Conservation (phyloP, 1,284 basidiomycete genomes). For the Inonotus obliquus region DNA sequence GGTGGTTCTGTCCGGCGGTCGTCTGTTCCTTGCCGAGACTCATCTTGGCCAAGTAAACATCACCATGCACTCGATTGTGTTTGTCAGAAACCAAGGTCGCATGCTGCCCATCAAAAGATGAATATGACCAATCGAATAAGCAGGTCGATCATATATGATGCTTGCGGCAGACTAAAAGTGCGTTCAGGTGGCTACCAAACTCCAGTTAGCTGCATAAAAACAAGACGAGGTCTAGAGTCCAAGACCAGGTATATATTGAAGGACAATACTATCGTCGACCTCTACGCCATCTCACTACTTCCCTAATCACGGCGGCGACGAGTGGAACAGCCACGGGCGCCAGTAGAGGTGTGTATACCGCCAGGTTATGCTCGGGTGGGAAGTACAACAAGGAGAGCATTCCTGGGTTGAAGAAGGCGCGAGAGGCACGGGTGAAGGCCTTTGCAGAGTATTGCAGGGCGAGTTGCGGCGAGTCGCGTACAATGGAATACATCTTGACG, state of each 20-base stretch:
- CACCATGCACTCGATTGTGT: no score
- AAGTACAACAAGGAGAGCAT: slow-evolving; percentile 97
- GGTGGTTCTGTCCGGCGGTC: no score
- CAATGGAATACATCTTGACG: slow-evolving; percentile 40
- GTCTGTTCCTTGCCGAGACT: no score
- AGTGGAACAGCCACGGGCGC: slow-evolving; percentile 84
- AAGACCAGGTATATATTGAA: background rate
- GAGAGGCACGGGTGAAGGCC: slow-evolving; percentile 72
- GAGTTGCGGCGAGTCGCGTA: slow-evolving; percentile 38
- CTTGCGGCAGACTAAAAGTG: no score
- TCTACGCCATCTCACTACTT: slow-evolving; percentile 54
- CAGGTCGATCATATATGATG: no score
- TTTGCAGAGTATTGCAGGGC: slow-evolving; percentile 59
- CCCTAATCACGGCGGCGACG: slow-evolving; percentile 67
- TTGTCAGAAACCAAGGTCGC: no score
- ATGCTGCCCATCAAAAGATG: no score
- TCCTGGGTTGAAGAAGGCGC: slow-evolving; percentile 94
- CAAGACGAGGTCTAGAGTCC: background rate
- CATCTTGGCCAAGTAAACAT: no score
- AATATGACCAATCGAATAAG: no score
- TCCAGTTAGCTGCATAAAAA: background rate
- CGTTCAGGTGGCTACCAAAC: no score
- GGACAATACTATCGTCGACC: background rate
- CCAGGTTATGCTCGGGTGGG: slow-evolving; percentile 92
- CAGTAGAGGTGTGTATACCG: slow-evolving; percentile 90